Base-by-base conservation (phyloP, 2,329 filamentous ascomycete species). In the Penicillium sp. region DNA sequence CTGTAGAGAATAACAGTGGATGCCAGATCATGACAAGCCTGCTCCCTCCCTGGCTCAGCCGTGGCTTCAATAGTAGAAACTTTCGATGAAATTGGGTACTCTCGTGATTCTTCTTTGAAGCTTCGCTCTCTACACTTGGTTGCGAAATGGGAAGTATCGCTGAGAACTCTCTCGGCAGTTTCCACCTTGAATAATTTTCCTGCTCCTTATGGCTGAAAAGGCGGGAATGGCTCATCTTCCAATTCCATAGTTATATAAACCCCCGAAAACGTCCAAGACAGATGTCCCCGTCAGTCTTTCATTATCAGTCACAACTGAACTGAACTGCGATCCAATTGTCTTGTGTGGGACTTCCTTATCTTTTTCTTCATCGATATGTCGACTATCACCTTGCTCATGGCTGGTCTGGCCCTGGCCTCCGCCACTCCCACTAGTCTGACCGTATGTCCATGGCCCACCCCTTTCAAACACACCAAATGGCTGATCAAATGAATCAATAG, bases 391-490 rank as follows among this genome's bases (percentile, higher is more conserved):
- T 24, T 47, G 16, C n/a, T 47, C 20, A 14, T 41, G 10, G 22
- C 16, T 18, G 27, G 35, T 8, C 36, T 48, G 24, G 40, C 30
- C 24, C 20, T 48, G 8, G 46, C 20, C 38, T 48, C 46, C n/a
- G 49, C 49, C 11, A 51, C 27, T 47, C 49, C 49, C 43, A 51
- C 43, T 11, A 20, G 20, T 8, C 20, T 51, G 13, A 36, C 22
- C 24, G 49, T 51, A 46, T 35, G 49, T 43, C 9, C 39, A 43
- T 40, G 46, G 30, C 24, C 46, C 46, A 48, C 30, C n/a, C 11
- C 28, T 18, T 6, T n/a, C 39, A 36, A 30, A 14, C 35, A 40
- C 22, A 11, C 5, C 25, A 14, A 9, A n/a, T 31, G 5, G 24
- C 33, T 31, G 10, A 41, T 8, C 18, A 30, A 40, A 6, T 16